Base-by-base conservation (phyloP, 805 yeast species). In the Candida manassasensis region DNA sequence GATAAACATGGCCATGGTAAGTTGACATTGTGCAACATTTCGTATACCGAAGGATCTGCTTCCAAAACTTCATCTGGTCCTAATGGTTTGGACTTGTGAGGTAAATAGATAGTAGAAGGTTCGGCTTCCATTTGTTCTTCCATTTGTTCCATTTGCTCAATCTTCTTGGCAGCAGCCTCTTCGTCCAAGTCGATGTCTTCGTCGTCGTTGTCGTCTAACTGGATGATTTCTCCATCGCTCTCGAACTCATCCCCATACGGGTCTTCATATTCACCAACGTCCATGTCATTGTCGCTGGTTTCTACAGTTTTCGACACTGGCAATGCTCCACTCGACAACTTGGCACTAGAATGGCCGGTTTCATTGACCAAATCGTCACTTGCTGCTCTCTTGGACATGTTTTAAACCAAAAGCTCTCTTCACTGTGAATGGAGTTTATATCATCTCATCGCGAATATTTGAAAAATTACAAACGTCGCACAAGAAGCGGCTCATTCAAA, bases 1-100 rank as follows among this genome's bases (percentile, higher is more conserved):
- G 97, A 87, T 55, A 93, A 65, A 63, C 97, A 88, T 9, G 98
- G 97, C 97, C 97, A 93, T 50, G 95, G 94, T 60, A 90, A 67
- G 58, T 85, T 85, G 40, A 90, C 86, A 50, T 84, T 85, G 60
- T 93, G 98, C 39, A 93, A 67, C 97, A 93, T 93, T 52, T 90
- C 95, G 57, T 93, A 93, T 3, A 90, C 96, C 6, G 88, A 69
- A 29, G 96, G 96, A 63, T 93, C 98, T 1, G 97, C 96, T 63
- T 90, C 97, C 54, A 93, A 71, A 9, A 84, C 94, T 66, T 93
- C 97, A 63, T 87, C 95, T 2, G 95, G 94, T 1, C 96, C 97
- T 47, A 93, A 71, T 4, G 96, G 96, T 50, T 77, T 79, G 18
- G 93, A 81, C 61, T 79, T 74, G 55, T 88, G 95, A 14, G 98